Evolutionary conservation across 1,284 basidiomycete genomes (phyloP), one percentile per base, ranked within the genome.

Genomic region (Pterulicium gracile): DNA sequence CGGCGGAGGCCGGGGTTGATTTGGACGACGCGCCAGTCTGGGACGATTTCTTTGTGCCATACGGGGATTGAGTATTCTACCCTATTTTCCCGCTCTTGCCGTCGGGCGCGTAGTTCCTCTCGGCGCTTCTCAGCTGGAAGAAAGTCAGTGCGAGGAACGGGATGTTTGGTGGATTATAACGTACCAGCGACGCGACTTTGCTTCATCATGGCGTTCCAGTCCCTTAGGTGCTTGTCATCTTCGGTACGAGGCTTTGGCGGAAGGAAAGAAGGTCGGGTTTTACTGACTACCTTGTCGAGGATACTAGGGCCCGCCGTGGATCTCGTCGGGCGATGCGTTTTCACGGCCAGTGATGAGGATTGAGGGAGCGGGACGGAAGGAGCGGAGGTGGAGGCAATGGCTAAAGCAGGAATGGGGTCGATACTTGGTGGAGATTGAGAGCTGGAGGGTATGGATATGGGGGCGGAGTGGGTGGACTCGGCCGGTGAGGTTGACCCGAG

Each of bases 151-250:
- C 13, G 24, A 24, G 4, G 18, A 50, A 36, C 22, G 19, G 32
- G 34, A 47, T 32, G 24, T 42, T 27, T 46, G 47, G 35, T 34
- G 27, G 15, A 10, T 10, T 34, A 15, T 10, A n/a, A 63, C 74
- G 59, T 53, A 88, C 88, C 84, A 55, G 79, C 74, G n/a, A 60
- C 60, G 47, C 81, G 75, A 63, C 85, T 88, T 44, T 67, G 74
- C 56, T 78, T 79, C 93, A 97, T 97, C 89, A 97, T 95, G 36
- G 73, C 65, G 58, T 91, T 80, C 89, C 92, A 97, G 57, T 88
- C 87, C 21, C 83, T 79, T 58, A 91, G 69, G 64, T 97, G 92
- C 52, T 80, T 86, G 48, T 74, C 66, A 59, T 96, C 92, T 62
- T 96, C 93, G 44, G 73, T 61, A 48, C 77, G 79, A 46, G 69